Evolutionary conservation across 108 stramenopile genomes (phyloP), one percentile per base, ranked within the genome.

Genomic region (Skeletonema grethae): DNA sequence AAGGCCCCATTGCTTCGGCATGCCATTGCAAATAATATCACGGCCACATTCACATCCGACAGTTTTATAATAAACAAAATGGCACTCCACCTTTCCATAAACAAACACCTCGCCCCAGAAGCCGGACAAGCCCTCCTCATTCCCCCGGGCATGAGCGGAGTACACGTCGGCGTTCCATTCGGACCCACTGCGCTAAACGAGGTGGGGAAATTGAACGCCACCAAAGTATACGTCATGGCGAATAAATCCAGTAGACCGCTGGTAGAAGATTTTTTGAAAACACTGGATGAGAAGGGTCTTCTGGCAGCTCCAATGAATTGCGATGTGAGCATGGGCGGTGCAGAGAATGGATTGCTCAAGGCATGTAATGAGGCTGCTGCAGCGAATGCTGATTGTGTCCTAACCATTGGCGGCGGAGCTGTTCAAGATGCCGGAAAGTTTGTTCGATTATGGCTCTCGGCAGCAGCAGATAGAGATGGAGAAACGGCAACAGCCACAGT

Each of bases 341-440:
- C 25, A 13, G 65, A 78, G 36, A 30, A 39, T 1, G 77, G 77
- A 28, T 20, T 78, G 0, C 25, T 78, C 0, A n/a, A 53, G 53
- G 77, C 77, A 25, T 78, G 77, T 32, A 59, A 78, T 22, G 63
- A 60, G 58, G 77, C 77, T 30, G 55, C 24, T 16, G 59, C 28
- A 22, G 34, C 29, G 7, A 35, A 55, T 28, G 77, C 77, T 13
- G 77, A 78, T 55, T 65, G 64, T 36, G 48, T 78, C 13, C n/a
- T 78, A 22, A 67, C 77, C 0, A 65, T 78, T 6, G 77, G 77
- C 1, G 77, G 77, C 18, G 77, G 76, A 1, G 76, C 76, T 10
- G 69, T 77, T 8, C 76, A 77, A 65, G 76, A 77, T 39, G 77
- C 9, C 65, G 77, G 38, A 64, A 78, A 78, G 38, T 48, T 78